Evolutionary conservation across 805 yeast species (phyloP).

Genomic region (Ogataea naganishii): DNA sequence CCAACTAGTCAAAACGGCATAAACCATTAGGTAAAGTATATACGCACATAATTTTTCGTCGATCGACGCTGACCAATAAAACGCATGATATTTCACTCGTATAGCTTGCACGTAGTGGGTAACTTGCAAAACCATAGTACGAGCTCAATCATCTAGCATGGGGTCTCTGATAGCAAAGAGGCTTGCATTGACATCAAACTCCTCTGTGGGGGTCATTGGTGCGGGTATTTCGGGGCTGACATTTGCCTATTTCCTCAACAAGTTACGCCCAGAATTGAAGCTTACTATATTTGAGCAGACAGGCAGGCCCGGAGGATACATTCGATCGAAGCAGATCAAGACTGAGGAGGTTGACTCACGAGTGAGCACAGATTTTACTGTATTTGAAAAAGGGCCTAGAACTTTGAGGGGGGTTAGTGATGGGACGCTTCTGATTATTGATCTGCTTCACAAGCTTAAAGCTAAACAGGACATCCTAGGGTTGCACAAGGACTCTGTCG

Average conservation of each 20-base stretch:
- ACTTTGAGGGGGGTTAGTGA: conserved; percentile 78
- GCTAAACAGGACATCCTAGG: conserved; percentile 44
- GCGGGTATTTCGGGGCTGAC: conserved; percentile 85
- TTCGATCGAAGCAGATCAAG: conserved; percentile 40
- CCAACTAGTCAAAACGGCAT: too few species aligned
- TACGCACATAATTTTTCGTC: too few species aligned
- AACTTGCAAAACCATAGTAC: too few species aligned
- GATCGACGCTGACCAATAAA: too few species aligned
- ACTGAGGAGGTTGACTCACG: conserved; percentile 18
- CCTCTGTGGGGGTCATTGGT: conserved; percentile 68
- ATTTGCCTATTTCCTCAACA: conserved; percentile 57
- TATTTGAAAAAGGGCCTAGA: conserved; percentile 83
- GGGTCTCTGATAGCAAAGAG: conserved; percentile 7
- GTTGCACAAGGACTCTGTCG: conserved; percentile 46
- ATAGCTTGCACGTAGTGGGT: too few species aligned
- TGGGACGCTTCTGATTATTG: conserved; percentile 66
- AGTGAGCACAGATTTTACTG: conserved; percentile 16
- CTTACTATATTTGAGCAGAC: conserved; percentile 55
- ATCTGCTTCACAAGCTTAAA: conserved; percentile 43
- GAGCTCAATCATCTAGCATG: conserved; percentile 1
- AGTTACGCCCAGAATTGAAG: conserved; percentile 67
- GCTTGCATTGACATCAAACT: conserved; percentile 13
- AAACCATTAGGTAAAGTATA: too few species aligned
- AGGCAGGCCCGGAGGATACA: conserved; percentile 70
- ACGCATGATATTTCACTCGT: too few species aligned